A percentile compares a stretch with the other conserved stretches of the same genome.
phyloP scores from a whole-genome alignment of 768 basidiomycete species.

The Fistulinella prunicolor region DNA sequence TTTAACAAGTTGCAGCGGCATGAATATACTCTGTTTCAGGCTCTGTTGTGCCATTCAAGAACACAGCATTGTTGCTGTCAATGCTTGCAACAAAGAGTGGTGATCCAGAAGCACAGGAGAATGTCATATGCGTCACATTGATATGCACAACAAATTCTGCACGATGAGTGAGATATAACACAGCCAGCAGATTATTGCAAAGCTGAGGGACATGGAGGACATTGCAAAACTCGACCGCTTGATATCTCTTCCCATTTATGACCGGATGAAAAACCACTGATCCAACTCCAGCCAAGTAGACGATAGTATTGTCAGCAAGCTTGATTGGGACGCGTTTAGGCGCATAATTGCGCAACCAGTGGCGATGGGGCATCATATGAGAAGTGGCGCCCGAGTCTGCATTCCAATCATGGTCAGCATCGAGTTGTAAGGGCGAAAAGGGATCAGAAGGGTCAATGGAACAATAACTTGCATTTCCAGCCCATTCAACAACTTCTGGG shows the following conservation, averaged over 20 bases:
- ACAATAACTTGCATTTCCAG: not conserved
- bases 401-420: conserved; percentile 2
- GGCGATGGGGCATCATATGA: not conserved
- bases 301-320: not conserved
- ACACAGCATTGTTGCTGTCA: conserved; percentile 13
- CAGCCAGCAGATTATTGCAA: conserved; percentile 17
- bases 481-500: not conserved
- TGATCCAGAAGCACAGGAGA: not conserved
- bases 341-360: not conserved
- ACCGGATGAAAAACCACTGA: conserved; percentile 6
- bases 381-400: not conserved
- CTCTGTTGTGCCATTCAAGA: conserved; percentile 19
- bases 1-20: too few species aligned
- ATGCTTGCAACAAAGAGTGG: conserved; percentile 10
- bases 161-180: conserved; percentile 12
- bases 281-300: not conserved
- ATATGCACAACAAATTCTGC: conserved; percentile 6
- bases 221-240: conserved; percentile 10
- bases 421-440: not conserved
- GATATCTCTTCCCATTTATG: not conserved
- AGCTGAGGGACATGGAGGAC: conserved; percentile 20
- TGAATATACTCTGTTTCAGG: conserved; percentile 1
- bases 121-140: not conserved
- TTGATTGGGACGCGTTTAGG: not conserved
- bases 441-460: not conserved